Evolutionary conservation across 225 moss, liverwort and hornwort genomes (phyloP), one percentile per base, ranked within the genome.

Genomic region (Lunularia cruciata): DNA sequence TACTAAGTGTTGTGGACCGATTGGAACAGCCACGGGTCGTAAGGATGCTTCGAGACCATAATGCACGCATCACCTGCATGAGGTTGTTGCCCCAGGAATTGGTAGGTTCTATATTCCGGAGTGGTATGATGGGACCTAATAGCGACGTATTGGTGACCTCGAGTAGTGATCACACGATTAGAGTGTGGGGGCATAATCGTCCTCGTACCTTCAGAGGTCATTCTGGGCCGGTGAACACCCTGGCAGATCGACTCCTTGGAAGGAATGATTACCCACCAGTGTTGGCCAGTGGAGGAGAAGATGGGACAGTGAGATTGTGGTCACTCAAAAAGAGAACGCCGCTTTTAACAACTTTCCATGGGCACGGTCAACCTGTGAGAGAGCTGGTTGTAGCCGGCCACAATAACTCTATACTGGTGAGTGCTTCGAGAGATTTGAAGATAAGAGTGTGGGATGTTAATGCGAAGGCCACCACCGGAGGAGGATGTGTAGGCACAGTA

Each of bases 131-230:
- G 18, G 86, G 86, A 69, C 72, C 72, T 8, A 36, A 59, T 34
- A 69, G 73, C 37, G 78, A 74, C 47, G 73, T 90, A 67, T 77
- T 90, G 55, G 84, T 87, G 35, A 87, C 89, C 67, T 90, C 89
- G 33, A 90, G 89, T 75, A 79, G 79, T 57, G 87, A 90, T 61
- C 89, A 90, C 63, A 90, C 89, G 28, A 87, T 90, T 64, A 78
- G 85, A 68, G 54, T 90, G 23, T 90, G 89, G 89, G 87, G 87
- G 39, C 87, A 81, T 83, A 81, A 85, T 37, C 86, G 86, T 45
- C 83, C 84, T 60, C 87, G 85, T 48, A 87, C 87, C 68, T 75
- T 87, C 40, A 83, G 85, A 71, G 89, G 86, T 47, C 87, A 87
- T 58, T 71, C 76, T 77, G 85, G 85, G 23, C 83, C 79, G 68